A percentile compares a stretch with the other conserved stretches of the same genome.
Conservation (phyloP, 208 protist genomes). For the Acanthamoeba sp. region DNA sequence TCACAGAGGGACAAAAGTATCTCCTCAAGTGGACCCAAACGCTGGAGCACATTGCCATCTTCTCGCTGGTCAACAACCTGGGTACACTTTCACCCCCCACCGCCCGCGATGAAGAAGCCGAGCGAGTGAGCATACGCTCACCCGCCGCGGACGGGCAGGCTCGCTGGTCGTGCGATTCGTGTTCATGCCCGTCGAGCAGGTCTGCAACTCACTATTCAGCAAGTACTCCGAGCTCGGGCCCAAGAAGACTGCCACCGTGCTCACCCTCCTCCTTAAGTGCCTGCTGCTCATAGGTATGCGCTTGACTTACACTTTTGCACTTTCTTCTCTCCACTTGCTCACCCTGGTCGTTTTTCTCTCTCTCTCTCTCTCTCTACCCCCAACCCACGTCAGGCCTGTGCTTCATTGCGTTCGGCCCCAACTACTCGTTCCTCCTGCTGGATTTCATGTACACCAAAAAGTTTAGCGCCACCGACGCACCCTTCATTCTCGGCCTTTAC, state of each 20-base stretch:
- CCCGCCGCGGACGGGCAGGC: background rate
- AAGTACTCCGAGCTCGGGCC: conserved; percentile 6
- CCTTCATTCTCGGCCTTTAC: conserved; percentile 45
- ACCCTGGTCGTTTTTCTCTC: background rate
- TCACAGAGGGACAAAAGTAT: conserved; percentile 61
- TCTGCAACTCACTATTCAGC: conserved; percentile 35
- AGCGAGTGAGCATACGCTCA: background rate
- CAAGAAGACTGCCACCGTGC: background rate
- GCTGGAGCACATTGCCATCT: conserved; percentile 10
- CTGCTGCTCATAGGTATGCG: conserved; percentile 31
- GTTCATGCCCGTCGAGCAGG: conserved; percentile 51
- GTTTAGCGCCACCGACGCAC: conserved; percentile 21
- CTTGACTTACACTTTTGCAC: background rate
- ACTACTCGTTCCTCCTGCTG: conserved; percentile 49
- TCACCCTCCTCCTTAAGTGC: conserved; percentile 35
- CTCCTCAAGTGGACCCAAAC: conserved; percentile 16
- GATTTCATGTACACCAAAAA: conserved; percentile 17
- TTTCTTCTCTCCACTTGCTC: background rate
- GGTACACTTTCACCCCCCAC: too few relatives aligned
- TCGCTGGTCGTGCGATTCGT: conserved; percentile 34
- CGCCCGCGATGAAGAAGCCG: too few relatives aligned
- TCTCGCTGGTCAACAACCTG: conserved; percentile 53
- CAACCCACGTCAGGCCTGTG: background rate
- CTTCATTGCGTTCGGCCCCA: conserved; percentile 29
- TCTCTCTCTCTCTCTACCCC: too few relatives aligned